These are phyloP conservation scores for Neltuma alba DNA, from an alignment of 306 rosid genomes.

Conservation along the genomic window DNA sequence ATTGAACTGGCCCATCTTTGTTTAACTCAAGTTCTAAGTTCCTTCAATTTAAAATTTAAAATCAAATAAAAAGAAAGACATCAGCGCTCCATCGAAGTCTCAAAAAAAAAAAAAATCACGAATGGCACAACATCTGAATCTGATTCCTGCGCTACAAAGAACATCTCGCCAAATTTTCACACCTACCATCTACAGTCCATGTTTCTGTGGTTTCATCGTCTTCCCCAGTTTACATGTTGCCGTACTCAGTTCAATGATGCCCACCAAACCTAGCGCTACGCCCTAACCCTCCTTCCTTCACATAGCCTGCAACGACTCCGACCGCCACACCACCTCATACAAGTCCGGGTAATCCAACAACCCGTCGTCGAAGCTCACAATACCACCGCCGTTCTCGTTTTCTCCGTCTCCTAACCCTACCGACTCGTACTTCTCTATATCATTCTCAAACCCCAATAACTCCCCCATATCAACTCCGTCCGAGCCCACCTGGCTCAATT, in stretches of 20 bases:
- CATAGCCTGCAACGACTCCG: slow-evolving; percentile 54
- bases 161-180: neutral
- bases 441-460: slow-evolving; percentile 49
- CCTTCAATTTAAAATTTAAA: neutral
- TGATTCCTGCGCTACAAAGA: neutral
- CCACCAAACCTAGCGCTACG: neutral
- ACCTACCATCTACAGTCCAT: neutral
- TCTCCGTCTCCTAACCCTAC: slow-evolving; percentile 48
- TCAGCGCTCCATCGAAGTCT: neutral
- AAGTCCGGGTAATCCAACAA: slow-evolving; percentile 62
- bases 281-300: neutral
- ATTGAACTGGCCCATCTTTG: neutral
- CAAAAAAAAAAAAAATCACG: neutral
- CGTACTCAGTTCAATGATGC: neutral
- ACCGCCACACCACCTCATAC: slow-evolving; percentile 49
- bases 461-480: slow-evolving; percentile 36
- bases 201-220: neutral
- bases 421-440: slow-evolving; percentile 48
- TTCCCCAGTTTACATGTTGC: neutral
- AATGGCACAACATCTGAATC: neutral
- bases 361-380: slow-evolving; percentile 47
- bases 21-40: neutral
- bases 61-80: neutral
- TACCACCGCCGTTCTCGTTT: slow-evolving; percentile 16
- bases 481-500: slow-evolving; percentile 27